Evolutionary conservation across 1,284 basidiomycete species (phyloP).

Genomic region (Cryptococcus amylolentus): DNA sequence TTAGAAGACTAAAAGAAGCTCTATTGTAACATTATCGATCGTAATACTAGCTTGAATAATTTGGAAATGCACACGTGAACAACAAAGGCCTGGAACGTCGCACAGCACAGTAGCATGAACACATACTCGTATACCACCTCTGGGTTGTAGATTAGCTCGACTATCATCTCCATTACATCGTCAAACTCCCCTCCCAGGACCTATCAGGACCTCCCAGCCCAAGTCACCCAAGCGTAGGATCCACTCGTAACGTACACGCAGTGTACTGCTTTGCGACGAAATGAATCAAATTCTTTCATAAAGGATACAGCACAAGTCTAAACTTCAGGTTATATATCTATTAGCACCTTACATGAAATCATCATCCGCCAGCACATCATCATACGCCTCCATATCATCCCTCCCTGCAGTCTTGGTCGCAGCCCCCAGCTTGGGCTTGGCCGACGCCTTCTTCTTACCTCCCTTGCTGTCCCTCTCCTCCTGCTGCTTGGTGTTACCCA

Average conservation of each 20-base stretch:
- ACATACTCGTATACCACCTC: too few relatives aligned
- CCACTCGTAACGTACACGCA: too few relatives aligned
- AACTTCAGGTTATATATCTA: background rate
- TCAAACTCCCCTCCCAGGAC: too few relatives aligned
- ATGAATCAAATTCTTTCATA: background rate
- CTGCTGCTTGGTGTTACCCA: constrained; percentile 91
- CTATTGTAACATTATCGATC: background rate
- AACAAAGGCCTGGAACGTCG: background rate
- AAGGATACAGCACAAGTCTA: background rate
- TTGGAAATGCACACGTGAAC: background rate
- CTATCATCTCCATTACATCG: too few relatives aligned
- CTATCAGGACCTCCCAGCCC: too few relatives aligned
- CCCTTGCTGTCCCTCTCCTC: constrained; percentile 77
- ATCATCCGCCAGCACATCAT: constrained; percentile 71
- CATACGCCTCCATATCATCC: constrained; percentile 70
- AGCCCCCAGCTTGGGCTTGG: constrained; percentile 71
- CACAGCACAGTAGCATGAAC: too few relatives aligned
- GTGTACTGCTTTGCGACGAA: too few relatives aligned
- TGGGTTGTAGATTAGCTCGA: too few relatives aligned
- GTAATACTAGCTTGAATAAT: background rate
- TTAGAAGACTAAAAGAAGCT: background rate
- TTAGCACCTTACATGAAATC: constrained; percentile 43
- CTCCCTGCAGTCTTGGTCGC: constrained; percentile 57
- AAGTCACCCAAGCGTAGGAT: too few relatives aligned
- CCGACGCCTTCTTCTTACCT: constrained; percentile 75